Percentiles rank a stretch among this genome's conserved stretches.
Evolutionary conservation across 108 stramenopile species (phyloP).

Genomic region (Cyclotella choctawhatcheeana): DNA sequence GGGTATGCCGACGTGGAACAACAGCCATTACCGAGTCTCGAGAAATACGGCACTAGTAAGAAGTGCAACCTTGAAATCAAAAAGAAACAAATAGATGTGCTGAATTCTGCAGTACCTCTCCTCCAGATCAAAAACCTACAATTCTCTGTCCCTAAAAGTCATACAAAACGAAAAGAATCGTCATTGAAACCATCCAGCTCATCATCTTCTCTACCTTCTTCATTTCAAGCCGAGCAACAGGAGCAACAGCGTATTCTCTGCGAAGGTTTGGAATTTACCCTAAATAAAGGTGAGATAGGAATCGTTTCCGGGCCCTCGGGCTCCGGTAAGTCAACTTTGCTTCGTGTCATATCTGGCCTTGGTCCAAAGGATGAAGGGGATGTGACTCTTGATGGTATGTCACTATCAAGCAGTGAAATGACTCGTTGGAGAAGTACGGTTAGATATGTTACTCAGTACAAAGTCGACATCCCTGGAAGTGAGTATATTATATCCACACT

Average conservation of each 20-base stretch:
- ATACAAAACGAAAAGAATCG: slow-evolving; percentile 19
- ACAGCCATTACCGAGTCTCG: slow-evolving; percentile 3
- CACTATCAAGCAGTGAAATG: slow-evolving; percentile 31
- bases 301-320: slow-evolving; percentile 50
- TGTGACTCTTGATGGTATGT: slow-evolving; percentile 25
- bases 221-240: not conserved
- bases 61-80: slow-evolving; percentile 23
- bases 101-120: not conserved
- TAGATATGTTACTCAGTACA: slow-evolving; percentile 78
- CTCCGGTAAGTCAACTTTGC: slow-evolving; percentile 75
- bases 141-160: slow-evolving; percentile 42
- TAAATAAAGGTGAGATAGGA: slow-evolving; percentile 49
- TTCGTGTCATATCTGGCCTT: slow-evolving; percentile 73
- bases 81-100: not conserved
- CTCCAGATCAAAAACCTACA: slow-evolving; percentile 33
- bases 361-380: slow-evolving; percentile 50
- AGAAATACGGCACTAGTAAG: slow-evolving; percentile 25
- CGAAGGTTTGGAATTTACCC: slow-evolving; percentile 23
- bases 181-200: slow-evolving; percentile 9
- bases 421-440: slow-evolving; percentile 40
- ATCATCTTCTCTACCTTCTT: not conserved
- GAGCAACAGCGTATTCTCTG: slow-evolving; percentile 40
- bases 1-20: slow-evolving; percentile 12
- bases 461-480: slow-evolving; percentile 53
- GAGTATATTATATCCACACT: not conserved